These are phyloP conservation scores for Neurospora sp. DNA, from an alignment of 495 filamentous ascomycete species.

Conservation along the genomic window DNA sequence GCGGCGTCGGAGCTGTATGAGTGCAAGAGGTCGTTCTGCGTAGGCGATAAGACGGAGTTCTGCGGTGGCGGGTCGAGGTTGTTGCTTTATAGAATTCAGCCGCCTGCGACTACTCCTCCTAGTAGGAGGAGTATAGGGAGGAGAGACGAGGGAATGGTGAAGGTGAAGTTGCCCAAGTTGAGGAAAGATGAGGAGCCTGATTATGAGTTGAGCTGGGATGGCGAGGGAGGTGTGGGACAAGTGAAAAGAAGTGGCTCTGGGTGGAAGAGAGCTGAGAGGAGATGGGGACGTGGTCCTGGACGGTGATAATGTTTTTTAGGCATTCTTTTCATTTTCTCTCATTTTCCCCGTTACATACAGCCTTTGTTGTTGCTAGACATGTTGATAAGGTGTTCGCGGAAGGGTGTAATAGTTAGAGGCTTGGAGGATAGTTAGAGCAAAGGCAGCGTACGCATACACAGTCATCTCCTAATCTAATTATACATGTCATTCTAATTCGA, in stretches of 20 bases:
- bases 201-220: neutral
- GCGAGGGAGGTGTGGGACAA: neutral
- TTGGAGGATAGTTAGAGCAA: neutral
- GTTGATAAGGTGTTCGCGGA: neutral
- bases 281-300: neutral
- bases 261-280: neutral
- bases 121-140: neutral
- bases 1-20: slow-evolving; percentile 5
- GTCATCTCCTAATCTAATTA: neutral
- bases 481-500: neutral
- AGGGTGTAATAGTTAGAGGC: neutral
- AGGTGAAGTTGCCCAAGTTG: neutral
- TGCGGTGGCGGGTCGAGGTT: slow-evolving; percentile 16
- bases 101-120: neutral
- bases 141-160: neutral
- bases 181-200: neutral
- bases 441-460: neutral
- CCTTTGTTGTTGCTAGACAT: neutral
- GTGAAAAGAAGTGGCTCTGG: neutral
- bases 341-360: neutral
- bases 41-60: slow-evolving; percentile 12
- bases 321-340: neutral
- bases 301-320: neutral
- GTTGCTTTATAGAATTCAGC: slow-evolving; percentile 9
- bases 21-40: slow-evolving; percentile 19